Base-by-base conservation (phyloP, 1,284 basidiomycete genomes). In the Ustanciosporium gigantosporum region DNA sequence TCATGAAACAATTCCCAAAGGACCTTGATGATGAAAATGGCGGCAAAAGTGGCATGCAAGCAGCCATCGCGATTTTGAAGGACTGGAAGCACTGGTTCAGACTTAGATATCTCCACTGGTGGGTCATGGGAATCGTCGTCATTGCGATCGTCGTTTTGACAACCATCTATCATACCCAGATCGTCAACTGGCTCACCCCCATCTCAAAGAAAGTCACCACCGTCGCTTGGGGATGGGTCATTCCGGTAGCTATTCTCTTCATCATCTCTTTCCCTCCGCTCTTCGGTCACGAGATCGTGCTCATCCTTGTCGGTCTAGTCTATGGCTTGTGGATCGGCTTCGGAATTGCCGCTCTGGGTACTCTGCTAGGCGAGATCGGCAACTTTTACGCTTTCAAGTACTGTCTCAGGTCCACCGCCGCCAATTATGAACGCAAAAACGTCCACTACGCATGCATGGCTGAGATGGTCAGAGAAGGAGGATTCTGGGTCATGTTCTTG, bases 231-330 rank as follows among this genome's bases (percentile, higher is more conserved):
- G 90, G 91, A 16, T 93, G 86, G 86, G 77, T 87, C 15, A 89
- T 94, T 34, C 90, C 91, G 1, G 89, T 92, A 38, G 88, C 79
- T 35, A 81, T 90, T 41, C 80, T 89, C 21, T 87, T 90, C 71
- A 81, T 90, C 60, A 84, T 90, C 29, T 71, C 46, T 14, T 65
- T 66, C 41, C 52, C 70, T 4, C 53, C 46, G 13, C 81, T 88
- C 11, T 88, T 88, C 61, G 87, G 87, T 5, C 87, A 88, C 60
- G 88, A 89, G 79, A 86, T 89, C 56, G 83, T 89, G 21, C 85
- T 84, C 6, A 82, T 89, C 29, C 79, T 89, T 8, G 86, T 85
- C 67, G 88, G 88, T n/a, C 77, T 89, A n/a, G 86, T 88, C 1
- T 73, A 73, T 34, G 70, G 70, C 4, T 48, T 75, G 16, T 75